Conservation (phyloP, 2,329 filamentous ascomycete genomes). For the Phyllosticta paracitricarpa region DNA sequence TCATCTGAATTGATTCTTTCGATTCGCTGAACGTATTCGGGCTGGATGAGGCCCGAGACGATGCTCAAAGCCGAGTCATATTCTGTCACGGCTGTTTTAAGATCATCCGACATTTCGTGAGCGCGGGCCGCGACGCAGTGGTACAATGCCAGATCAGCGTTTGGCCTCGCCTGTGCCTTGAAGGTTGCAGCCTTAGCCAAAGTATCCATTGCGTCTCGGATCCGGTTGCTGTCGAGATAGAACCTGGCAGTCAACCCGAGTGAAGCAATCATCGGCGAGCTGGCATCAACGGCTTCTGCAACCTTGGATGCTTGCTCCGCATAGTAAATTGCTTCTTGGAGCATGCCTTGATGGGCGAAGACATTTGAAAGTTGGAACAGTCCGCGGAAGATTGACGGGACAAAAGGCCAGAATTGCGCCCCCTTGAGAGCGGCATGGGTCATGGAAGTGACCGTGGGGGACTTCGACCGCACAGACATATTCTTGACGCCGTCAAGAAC, state of each 20-base stretch:
- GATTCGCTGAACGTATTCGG: conserved; percentile 21
- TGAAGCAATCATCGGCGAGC: conserved; percentile 41
- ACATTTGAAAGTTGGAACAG: conserved; percentile 65
- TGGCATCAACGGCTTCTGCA: conserved; percentile 56
- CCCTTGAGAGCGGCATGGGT: conserved; percentile 41
- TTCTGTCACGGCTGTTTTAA: conserved; percentile 37
- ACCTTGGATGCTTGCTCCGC: conserved; percentile 74
- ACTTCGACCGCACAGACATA: conserved; percentile 22
- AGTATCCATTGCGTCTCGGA: conserved; percentile 40
- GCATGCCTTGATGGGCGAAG: conserved; percentile 76
- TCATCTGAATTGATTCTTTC: conserved; percentile 21
- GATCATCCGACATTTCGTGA: conserved; percentile 37
- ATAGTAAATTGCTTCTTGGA: conserved; percentile 81
- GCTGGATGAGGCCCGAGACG: conserved; percentile 31
- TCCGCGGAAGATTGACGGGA: conserved; percentile 61
- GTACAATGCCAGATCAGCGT: conserved; percentile 43
- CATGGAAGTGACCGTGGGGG: conserved; percentile 30
- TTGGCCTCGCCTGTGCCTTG: conserved; percentile 38
- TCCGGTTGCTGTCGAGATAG: conserved; percentile 40
- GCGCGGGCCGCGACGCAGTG: conserved; percentile 41
- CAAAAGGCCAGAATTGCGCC: conserved; percentile 69
- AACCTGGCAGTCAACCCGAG: conserved; percentile 36
- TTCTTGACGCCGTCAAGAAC: conserved; percentile 17
- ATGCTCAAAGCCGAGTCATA: conserved; percentile 41
- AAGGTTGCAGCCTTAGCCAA: conserved; percentile 41